These are phyloP conservation scores for Terfezia boudieri DNA, from an alignment of 495 filamentous ascomycete species.

Conservation along the genomic window DNA sequence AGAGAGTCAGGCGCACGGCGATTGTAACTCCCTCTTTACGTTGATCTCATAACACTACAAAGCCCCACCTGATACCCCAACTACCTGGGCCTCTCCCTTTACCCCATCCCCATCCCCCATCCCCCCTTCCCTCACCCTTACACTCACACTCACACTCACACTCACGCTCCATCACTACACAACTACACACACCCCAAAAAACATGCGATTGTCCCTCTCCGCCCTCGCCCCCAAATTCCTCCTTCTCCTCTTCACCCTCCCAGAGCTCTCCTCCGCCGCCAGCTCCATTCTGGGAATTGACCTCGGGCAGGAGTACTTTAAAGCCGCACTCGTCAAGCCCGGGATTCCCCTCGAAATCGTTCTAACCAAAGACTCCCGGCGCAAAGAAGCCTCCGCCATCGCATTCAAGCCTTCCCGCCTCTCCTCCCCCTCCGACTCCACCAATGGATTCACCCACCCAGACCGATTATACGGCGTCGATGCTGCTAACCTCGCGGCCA, in stretches of 20 bases:
- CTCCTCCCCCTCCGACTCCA: conserved; percentile 36
- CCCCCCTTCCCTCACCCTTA: no score
- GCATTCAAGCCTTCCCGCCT: conserved; percentile 67
- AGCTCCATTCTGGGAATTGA: conserved; percentile 78
- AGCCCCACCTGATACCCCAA: no score
- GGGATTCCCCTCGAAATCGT: conserved; percentile 97
- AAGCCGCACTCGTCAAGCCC: conserved; percentile 88
- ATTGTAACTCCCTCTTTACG: no score
- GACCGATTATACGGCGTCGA: conserved; percentile 83
- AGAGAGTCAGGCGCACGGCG: no score
- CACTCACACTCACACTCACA: no score
- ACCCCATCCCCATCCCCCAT: no score
- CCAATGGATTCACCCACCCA: conserved; percentile 40
- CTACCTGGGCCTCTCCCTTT: no score
- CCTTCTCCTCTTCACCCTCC: conserved; percentile 33
- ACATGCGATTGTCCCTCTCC: not conserved
- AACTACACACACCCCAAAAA: not conserved
- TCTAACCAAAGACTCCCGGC: conserved; percentile 91
- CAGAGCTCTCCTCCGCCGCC: conserved; percentile 34
- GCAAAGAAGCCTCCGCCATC: conserved; percentile 80
- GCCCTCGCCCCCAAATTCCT: conserved; percentile 19
- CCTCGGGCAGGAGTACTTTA: conserved; percentile 91
- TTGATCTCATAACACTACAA: no score
- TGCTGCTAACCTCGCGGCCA: conserved; percentile 62
- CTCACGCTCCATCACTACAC: no score